Base-by-base conservation (phyloP, 2,329 filamentous ascomycete genomes). In the Trichophyton simii region DNA sequence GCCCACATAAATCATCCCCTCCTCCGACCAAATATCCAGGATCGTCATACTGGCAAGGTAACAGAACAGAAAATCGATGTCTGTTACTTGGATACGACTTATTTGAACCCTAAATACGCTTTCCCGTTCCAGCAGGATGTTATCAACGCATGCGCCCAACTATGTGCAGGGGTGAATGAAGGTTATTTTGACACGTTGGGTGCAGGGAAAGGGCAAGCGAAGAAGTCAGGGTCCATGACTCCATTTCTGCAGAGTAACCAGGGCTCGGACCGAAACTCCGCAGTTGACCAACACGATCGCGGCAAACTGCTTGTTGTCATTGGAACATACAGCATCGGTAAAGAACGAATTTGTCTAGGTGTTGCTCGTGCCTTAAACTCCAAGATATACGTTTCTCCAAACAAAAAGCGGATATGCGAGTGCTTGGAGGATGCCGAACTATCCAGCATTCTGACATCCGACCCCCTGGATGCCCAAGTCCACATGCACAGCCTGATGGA, bases 401-500 rank as follows among this genome's bases (percentile, higher is more conserved):
- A 82, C 60, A 99, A 99, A 75, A 87, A 90, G 71, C 84, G 86
- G 65, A 89, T 97, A 28, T 91, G 90, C 74, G 80, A 83, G 22
- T 90, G 90, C 65, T 82, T 99, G 0, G 91, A 91, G 70, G 92
- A 97, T 70, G 80, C 87, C 0, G 91, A 96, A 69, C 81, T 99
- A 3, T 79, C 85, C 28, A 80, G 82, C 0, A 82, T 90, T 3
- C 82, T 99, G 68, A 99, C 94, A 0, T 80, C 81, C 6, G 79
- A 96, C 70, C 91, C 94, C 0, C 77, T 82, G 22, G 88, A 89
- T 68, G 94, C 94, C 0, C 92, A 97, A 73, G 91, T 99, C 0
- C 94, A 99, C 75, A 96, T 99, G 91, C 95, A 96, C 68, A 91
- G 88, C 68, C 80, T 99, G 8, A 94, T 94, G 80, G 92, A 97